Evolutionary conservation across 257 asterid species (phyloP).

Genomic region (Nicotiana noctiflora): DNA sequence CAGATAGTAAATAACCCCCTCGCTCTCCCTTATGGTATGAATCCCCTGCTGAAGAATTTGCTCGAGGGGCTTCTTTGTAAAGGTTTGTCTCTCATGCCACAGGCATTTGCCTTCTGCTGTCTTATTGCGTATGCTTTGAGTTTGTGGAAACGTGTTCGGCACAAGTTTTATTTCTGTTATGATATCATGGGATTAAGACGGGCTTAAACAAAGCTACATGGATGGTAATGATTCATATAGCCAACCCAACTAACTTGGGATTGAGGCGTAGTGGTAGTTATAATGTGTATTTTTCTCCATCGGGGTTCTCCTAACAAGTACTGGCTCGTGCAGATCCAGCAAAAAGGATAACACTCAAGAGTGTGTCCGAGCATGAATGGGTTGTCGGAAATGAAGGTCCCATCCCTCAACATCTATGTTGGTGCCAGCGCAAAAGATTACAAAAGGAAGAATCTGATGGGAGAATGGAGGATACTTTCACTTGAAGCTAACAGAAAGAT

Average conservation of each 20-base stretch:
- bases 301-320: not conserved
- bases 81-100: constrained; percentile 35
- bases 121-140: no score
- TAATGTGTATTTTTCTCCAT: not conserved
- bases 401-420: constrained; percentile 51
- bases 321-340: constrained; percentile 49
- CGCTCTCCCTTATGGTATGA: constrained; percentile 58
- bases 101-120: not conserved
- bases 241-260: no score
- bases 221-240: no score
- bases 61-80: constrained; percentile 93
- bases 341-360: constrained; percentile 57
- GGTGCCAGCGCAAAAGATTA: constrained; percentile 53
- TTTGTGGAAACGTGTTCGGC: not conserved
- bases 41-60: constrained; percentile 63
- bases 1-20: constrained; percentile 77
- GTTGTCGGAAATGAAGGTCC: constrained; percentile 65
- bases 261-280: no score
- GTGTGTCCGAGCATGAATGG: constrained; percentile 68
- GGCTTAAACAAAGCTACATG: no score
- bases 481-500: constrained; percentile 16
- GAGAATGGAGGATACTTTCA: constrained; percentile 19
- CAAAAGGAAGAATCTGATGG: constrained; percentile 15
- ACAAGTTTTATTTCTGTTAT: not conserved
- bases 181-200: no score